Evolutionary conservation across 495 filamentous ascomycete species (phyloP).

Genomic region (Lasiosphaeria miniovina): DNA sequence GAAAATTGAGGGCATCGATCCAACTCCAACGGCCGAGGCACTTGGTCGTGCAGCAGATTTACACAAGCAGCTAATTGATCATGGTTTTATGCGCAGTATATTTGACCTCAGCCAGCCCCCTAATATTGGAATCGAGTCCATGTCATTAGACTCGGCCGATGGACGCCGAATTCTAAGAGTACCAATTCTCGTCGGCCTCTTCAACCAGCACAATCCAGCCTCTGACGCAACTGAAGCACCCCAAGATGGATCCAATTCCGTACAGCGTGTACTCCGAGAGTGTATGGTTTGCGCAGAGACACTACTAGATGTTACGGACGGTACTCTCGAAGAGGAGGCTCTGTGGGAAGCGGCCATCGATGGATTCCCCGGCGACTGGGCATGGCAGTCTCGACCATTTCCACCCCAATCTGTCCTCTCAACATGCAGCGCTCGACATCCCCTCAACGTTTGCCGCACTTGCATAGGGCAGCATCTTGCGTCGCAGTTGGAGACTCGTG

Average conservation of each 20-base stretch:
- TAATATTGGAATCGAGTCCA: neutral
- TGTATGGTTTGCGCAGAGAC: conserved; percentile 11
- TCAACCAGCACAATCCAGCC: neutral
- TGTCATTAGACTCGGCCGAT: conserved; percentile 13
- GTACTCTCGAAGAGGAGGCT: neutral
- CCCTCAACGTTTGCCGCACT: conserved; percentile 13
- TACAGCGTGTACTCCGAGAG: neutral
- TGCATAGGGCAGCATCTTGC: conserved; percentile 12
- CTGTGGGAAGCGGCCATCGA: conserved; percentile 5
- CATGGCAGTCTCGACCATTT: conserved; percentile 9
- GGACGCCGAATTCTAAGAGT: conserved; percentile 7
- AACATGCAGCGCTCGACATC: conserved; percentile 7
- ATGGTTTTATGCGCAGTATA: conserved; percentile 4
- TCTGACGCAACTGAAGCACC: neutral
- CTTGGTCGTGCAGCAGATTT: conserved; percentile 10
- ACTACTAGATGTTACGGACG: conserved; percentile 6
- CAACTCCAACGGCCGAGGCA: neutral
- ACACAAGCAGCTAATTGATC: conserved; percentile 1
- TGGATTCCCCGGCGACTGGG: conserved; percentile 16
- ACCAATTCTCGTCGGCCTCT: conserved; percentile 12
- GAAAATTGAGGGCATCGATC: neutral
- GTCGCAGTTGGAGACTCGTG: conserved; percentile 9
- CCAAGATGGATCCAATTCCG: neutral
- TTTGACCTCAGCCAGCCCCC: neutral
- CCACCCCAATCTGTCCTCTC: conserved; percentile 5